Conservation (phyloP, 2,329 filamentous ascomycete genomes). For the Sclerotinia trifoliorum region DNA sequence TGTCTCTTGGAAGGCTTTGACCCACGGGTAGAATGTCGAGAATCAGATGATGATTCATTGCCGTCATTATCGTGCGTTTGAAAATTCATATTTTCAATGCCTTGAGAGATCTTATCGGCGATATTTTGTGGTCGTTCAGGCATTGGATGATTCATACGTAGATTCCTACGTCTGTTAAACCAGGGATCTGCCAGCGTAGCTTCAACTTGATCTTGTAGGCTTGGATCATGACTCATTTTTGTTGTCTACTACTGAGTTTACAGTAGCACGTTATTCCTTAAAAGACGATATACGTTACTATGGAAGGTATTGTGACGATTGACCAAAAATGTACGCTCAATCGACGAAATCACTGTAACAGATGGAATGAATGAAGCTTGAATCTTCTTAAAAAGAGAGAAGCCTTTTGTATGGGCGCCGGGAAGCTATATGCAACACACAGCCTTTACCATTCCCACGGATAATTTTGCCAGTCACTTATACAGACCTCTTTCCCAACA, state of each 20-base stretch:
- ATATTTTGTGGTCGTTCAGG: background rate
- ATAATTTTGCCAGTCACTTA: accelerated
- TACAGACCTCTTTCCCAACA: background rate
- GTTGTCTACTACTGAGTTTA: background rate
- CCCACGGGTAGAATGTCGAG: background rate
- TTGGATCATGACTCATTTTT: background rate
- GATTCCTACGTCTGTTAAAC: background rate
- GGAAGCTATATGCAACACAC: background rate
- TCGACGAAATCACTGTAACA: background rate
- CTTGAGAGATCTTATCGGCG: background rate
- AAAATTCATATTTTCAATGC: background rate
- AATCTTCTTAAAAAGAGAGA: background rate
- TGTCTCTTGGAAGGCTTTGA: too few species aligned
- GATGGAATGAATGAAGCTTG: too few species aligned
- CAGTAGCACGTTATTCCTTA: background rate
- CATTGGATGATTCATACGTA: background rate
- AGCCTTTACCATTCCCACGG: too few species aligned
- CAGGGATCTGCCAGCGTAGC: background rate
- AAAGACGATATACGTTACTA: background rate
- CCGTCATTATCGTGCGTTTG: background rate
- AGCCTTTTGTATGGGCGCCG: background rate
- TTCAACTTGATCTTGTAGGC: background rate
- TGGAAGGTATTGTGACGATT: too few species aligned
- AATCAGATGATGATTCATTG: background rate
- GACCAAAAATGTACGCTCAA: too few species aligned